Percentiles rank a stretch among this genome's conserved stretches.
phyloP scores from a whole-genome alignment of 805 yeast genomes.

The Yarrowia bubula region DNA sequence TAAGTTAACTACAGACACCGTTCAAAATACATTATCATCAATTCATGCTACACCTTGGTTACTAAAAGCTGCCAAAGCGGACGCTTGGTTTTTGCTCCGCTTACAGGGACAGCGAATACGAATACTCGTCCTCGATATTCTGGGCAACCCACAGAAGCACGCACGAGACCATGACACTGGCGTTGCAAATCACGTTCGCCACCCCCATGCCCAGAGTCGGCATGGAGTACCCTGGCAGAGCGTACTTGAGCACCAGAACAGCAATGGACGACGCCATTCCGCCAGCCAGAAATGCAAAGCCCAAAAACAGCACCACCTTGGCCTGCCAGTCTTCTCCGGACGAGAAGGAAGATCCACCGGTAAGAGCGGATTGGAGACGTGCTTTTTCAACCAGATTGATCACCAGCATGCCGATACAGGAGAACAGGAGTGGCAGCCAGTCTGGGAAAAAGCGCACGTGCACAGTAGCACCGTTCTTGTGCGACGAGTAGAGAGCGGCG shows the following conservation, averaged over 20 bases:
- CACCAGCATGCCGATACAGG: slow-evolving; percentile 84
- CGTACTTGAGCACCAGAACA: slow-evolving; percentile 79
- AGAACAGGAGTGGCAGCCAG: slow-evolving; percentile 92
- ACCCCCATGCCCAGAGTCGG: slow-evolving; percentile 96
- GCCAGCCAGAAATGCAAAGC: slow-evolving; percentile 89
- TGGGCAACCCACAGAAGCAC: slow-evolving; percentile 89
- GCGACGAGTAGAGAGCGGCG: slow-evolving; percentile 80
- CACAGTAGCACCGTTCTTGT: slow-evolving; percentile 78
- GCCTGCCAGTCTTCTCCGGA: slow-evolving; percentile 84
- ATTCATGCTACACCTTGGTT: too few species aligned
- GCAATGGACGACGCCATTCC: slow-evolving; percentile 91
- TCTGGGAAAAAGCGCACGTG: slow-evolving; percentile 83
- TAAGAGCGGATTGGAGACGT: slow-evolving; percentile 43
- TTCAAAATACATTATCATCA: too few species aligned
- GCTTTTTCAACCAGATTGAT: slow-evolving; percentile 69
- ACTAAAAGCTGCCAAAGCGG: too few species aligned
- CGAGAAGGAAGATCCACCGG: slow-evolving; percentile 40
- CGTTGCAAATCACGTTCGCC: slow-evolving; percentile 77
- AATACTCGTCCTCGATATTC: slow-evolving; percentile 93
- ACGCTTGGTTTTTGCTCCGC: too few species aligned
- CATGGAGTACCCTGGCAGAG: slow-evolving; percentile 71
- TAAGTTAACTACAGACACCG: too few species aligned
- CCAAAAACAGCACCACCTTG: slow-evolving; percentile 81
- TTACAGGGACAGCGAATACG: slow-evolving; percentile 79
- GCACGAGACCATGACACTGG: slow-evolving; percentile 82